Base-by-base conservation (phyloP, 352 stramenopile species). In the Globisporangium nagaii region DNA sequence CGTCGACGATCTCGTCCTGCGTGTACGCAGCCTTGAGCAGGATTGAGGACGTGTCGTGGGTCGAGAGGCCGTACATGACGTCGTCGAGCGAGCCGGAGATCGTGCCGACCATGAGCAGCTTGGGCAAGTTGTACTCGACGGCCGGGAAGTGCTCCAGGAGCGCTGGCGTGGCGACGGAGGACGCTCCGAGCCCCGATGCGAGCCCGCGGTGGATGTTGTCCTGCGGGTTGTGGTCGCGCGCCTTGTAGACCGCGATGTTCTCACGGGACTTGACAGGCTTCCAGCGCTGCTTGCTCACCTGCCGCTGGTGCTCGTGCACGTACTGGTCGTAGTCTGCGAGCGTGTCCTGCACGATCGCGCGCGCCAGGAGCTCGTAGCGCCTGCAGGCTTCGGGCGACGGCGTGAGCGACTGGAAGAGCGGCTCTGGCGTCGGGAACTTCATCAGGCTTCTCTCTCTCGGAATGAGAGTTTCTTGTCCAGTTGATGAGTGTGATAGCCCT, bases 51-150 rank as follows among this genome's bases (percentile, higher is more conserved):
- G 56, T 46, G 39, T 79, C 68, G 25, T 66, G 63, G 9, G 75
- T 72, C 13, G 72, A 36, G 27, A 78, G 49, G 13, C 78, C 75
- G 54, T 79, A 83, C 66, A 86, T 74, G 53, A 80, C 70, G 57
- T 90, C 76, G 57, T 85, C 75, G 9, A 88, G 67, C 35, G 73
- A 71, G 2, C 75, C 75, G 31, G 68, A 45, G 30, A 86, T 60
- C 42, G 71, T 60, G 22, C 73, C 78, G 19, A 73, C 66, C 20
- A 78, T 60, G 25, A 88, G 59, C 49, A 88, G 56, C 60, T 70
- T 73, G 31, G 74, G 68, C 19, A 68, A 44, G 42, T 70, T 64
- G 71, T 73, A 85, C 31, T 71, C 57, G 8, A 76, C 61, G 6
- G 47, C 35, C 15, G 44, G 24, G n/a, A 48, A 30, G 5, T 28